Evolutionary conservation across 2,329 filamentous ascomycete genomes (phyloP).

Genomic region (Talaromyces atroroseus): DNA sequence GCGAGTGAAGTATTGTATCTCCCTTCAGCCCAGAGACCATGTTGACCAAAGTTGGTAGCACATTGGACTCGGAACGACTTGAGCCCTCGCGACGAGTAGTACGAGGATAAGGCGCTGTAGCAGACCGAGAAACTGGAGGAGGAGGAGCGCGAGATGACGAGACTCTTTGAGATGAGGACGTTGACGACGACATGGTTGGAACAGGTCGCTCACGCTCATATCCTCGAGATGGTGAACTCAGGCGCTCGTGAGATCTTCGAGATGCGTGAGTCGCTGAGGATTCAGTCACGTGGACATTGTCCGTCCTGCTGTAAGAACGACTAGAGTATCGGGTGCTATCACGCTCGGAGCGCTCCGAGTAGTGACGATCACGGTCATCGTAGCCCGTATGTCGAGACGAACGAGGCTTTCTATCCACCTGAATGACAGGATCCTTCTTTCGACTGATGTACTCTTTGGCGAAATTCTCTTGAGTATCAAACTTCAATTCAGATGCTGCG

Average conservation of each 20-base stretch:
- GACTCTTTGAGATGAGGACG: constrained; percentile 29
- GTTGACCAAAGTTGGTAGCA: constrained; percentile 1
- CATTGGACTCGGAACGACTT: constrained; percentile 44
- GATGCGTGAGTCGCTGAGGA: constrained; percentile 24
- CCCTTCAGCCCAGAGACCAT: constrained; percentile 4
- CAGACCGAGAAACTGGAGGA: constrained; percentile 27
- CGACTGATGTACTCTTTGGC: constrained; percentile 37
- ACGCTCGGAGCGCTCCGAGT: constrained; percentile 21
- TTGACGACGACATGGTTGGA: constrained; percentile 31
- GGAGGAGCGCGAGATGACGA: constrained; percentile 26
- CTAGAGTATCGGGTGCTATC: constrained; percentile 24
- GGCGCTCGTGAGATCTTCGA: too few relatives aligned
- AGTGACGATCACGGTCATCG: constrained; percentile 20
- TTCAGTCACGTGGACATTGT: constrained; percentile 13
- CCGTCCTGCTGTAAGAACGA: constrained; percentile 23
- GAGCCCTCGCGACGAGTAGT: constrained; percentile 27
- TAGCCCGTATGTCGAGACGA: constrained; percentile 28
- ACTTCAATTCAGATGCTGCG: constrained; percentile 23
- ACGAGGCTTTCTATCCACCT: constrained; percentile 23
- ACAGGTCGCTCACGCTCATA: constrained; percentile 18
- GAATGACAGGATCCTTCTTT: constrained; percentile 20
- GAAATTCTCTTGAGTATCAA: constrained; percentile 25
- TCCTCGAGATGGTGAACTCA: constrained; percentile 15
- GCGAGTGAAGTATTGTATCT: constrained; percentile 16
- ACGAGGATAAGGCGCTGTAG: constrained; percentile 25